Evolutionary conservation across 148 eudicot species (phyloP).

Genomic region (Bassia scoparia): DNA sequence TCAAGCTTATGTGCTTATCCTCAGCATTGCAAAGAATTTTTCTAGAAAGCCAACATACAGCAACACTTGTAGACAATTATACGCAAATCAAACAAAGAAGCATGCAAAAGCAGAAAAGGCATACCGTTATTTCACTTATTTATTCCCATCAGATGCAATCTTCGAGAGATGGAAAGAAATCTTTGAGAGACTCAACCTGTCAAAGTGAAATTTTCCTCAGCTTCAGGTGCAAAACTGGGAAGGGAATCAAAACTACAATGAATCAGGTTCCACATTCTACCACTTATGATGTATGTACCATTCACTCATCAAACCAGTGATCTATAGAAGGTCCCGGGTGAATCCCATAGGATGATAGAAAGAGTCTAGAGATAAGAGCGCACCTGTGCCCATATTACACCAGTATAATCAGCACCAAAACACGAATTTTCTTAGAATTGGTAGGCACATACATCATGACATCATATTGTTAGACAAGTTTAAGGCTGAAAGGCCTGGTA

Average conservation of each 20-base stretch:
- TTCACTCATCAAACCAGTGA: constrained; percentile 6
- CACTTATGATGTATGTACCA: neutral
- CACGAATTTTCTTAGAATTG: constrained; percentile 50
- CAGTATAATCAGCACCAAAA: constrained; percentile 76
- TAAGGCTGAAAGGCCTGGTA: constrained; percentile 62
- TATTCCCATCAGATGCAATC: constrained; percentile 90
- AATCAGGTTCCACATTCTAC: neutral
- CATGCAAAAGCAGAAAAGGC: neutral
- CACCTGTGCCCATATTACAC: constrained; percentile 83
- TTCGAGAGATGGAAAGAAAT: constrained; percentile 54
- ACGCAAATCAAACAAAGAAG: neutral
- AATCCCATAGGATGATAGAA: neutral
- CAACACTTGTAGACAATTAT: neutral
- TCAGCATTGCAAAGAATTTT: neutral
- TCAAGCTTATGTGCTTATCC: too few species aligned
- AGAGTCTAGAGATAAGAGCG: constrained; percentile 5
- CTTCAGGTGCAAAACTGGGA: constrained; percentile 12
- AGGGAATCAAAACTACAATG: neutral
- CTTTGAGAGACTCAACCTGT: constrained; percentile 73
- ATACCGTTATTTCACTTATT: constrained; percentile 58
- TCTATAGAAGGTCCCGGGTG: neutral
- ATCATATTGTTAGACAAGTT: constrained; percentile 66
- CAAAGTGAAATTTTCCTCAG: constrained; percentile 17
- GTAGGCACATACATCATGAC: constrained; percentile 44
- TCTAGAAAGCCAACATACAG: neutral